phyloP scores from a whole-genome alignment of 2,329 filamentous ascomycete genomes.

The Fusarium circinatum region DNA sequence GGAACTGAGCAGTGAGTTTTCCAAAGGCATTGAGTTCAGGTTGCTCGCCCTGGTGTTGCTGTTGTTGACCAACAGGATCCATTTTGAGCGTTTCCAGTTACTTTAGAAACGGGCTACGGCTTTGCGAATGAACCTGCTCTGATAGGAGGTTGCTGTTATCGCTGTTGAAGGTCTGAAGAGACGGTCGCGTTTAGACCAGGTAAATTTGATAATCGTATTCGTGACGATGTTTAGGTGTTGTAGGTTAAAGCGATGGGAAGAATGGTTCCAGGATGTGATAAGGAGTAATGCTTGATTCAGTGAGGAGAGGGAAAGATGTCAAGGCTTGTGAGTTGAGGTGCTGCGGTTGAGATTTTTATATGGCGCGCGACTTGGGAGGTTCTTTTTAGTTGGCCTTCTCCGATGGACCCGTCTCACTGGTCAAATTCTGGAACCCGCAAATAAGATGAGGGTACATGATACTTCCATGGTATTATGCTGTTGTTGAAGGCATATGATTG shows the following conservation, averaged over 20 bases:
- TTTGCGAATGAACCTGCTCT: neutral
- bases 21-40: conserved; percentile 49
- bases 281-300: neutral
- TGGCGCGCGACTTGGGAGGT: conserved; percentile 33
- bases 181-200: neutral
- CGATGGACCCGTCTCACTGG: conserved; percentile 35
- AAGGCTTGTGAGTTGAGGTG: conserved; percentile 20
- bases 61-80: conserved; percentile 42
- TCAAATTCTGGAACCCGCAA: conserved; percentile 32
- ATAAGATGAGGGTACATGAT: conserved; percentile 6
- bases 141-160: neutral
- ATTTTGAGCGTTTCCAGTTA: conserved; percentile 15
- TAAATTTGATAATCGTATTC: neutral
- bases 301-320: neutral
- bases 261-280: neutral
- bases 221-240: neutral
- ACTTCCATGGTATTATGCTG: neutral
- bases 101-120: neutral
- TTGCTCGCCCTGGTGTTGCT: conserved; percentile 42
- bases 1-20: conserved; percentile 47
- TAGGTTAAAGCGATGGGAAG: neutral
- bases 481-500: neutral
- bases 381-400: conserved; percentile 30
- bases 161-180: neutral
- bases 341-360: conserved; percentile 42